These are phyloP conservation scores for Macrophomina tecta DNA, from an alignment of 2,329 filamentous ascomycete genomes.

Conservation along the genomic window DNA sequence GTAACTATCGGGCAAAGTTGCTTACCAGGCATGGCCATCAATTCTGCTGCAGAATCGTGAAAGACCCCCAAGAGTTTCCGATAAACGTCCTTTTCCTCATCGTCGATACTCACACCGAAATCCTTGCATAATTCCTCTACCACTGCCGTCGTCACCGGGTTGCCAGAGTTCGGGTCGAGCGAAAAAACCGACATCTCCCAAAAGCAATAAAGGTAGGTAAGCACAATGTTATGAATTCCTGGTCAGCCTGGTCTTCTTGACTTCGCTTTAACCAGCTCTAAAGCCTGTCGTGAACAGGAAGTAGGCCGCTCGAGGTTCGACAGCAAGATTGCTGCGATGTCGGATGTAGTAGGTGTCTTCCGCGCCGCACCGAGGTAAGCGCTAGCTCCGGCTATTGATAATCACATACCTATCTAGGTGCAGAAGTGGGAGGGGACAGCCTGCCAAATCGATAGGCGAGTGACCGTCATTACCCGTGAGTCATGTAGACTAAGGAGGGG, in stretches of 20 bases:
- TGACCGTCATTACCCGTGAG: slow-evolving; percentile 6
- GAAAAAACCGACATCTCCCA: slow-evolving; percentile 47
- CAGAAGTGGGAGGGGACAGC: slow-evolving; percentile 16
- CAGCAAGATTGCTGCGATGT: neutral
- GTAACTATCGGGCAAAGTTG: neutral
- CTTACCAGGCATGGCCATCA: slow-evolving; percentile 45
- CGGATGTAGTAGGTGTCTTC: neutral
- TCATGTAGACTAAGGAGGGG: slow-evolving; percentile 9
- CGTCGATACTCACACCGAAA: slow-evolving; percentile 42
- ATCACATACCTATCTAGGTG: slow-evolving; percentile 9
- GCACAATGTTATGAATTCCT: too few species aligned
- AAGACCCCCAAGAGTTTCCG: slow-evolving; percentile 46
- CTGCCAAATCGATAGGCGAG: neutral
- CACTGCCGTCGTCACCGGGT: slow-evolving; percentile 42
- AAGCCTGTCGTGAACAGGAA: slow-evolving; percentile 13
- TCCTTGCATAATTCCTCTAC: slow-evolving; percentile 41
- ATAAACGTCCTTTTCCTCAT: slow-evolving; percentile 48
- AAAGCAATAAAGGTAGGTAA: neutral
- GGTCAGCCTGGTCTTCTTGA: too few species aligned
- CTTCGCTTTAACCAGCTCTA: slow-evolving; percentile 1
- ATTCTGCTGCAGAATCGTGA: slow-evolving; percentile 45
- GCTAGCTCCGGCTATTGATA: slow-evolving; percentile 19
- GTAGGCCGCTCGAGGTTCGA: neutral
- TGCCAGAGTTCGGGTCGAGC: slow-evolving; percentile 39
- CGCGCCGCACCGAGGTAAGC: slow-evolving; percentile 17